Conservation (phyloP, 176 grass and related monocot genomes). For the Lolium rigidum region DNA sequence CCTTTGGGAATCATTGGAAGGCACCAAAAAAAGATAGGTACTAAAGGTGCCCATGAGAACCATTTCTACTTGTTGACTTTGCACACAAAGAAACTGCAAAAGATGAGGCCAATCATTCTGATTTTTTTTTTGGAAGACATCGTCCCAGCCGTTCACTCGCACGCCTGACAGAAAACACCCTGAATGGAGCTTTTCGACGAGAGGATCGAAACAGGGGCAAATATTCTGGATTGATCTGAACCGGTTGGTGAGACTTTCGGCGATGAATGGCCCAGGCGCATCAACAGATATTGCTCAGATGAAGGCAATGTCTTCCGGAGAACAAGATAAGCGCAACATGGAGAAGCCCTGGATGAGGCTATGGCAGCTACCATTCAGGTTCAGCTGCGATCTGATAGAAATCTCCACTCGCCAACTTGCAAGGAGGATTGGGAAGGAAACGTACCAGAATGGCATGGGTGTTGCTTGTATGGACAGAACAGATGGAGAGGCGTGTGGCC, state of each 20-base stretch:
- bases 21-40: constrained; percentile 39
- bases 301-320: background rate
- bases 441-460: background rate
- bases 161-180: background rate
- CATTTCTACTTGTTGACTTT: constrained; percentile 37
- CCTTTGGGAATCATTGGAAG: constrained; percentile 52
- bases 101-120: constrained; percentile 16
- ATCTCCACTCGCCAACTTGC: constrained; percentile 45
- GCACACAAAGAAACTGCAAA: background rate
- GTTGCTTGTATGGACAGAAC: constrained; percentile 35
- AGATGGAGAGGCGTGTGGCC: constrained; percentile 47
- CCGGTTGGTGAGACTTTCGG: constrained; percentile 38
- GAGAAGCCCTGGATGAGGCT: constrained; percentile 20
- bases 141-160: constrained; percentile 20
- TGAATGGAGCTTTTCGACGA: constrained; percentile 30
- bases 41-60: constrained; percentile 1
- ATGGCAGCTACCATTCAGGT: background rate
- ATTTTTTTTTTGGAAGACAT: background rate
- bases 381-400: constrained; percentile 33
- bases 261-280: constrained; percentile 11
- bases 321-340: constrained; percentile 36
- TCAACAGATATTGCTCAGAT: constrained; percentile 10
- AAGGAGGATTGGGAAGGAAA: background rate
- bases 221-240: constrained; percentile 31
- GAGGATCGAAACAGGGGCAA: constrained; percentile 33